Percentiles rank a stretch among this genome's conserved stretches.
Evolutionary conservation across 2,329 filamentous ascomycete genomes (phyloP).

Genomic region (Chrysosporium queenslandicum): DNA sequence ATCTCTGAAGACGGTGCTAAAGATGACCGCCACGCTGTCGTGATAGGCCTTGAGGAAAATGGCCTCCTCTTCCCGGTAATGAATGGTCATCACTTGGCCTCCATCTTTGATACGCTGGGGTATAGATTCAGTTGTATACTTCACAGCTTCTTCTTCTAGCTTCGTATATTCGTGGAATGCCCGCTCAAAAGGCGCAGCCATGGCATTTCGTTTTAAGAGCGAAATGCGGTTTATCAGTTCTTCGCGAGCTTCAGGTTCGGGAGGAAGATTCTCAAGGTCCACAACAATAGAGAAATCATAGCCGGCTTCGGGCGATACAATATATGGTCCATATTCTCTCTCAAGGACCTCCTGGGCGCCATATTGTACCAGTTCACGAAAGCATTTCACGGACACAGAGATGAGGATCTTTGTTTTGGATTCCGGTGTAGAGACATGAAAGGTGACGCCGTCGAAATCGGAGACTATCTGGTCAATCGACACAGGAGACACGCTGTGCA

Average conservation of each 20-base stretch:
- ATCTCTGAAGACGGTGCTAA: conserved; percentile 95
- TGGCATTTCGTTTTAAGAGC: conserved; percentile 91
- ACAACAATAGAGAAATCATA: conserved; percentile 94
- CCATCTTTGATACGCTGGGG: conserved; percentile 84
- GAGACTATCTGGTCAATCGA: conserved; percentile 97
- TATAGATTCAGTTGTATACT: conserved; percentile 87
- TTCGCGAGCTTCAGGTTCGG: conserved; percentile 72
- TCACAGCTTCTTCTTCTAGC: conserved; percentile 76
- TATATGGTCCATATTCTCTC: conserved; percentile 89
- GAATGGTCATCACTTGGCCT: conserved; percentile 86
- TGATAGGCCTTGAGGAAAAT: conserved; percentile 98
- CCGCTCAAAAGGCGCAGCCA: conserved; percentile 96
- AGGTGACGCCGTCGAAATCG: conserved; percentile 97
- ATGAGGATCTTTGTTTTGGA: conserved; percentile 88
- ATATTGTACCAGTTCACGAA: conserved; percentile 80
- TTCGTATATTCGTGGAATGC: conserved; percentile 88
- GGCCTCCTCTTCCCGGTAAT: conserved; percentile 96
- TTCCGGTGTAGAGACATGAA: conserved; percentile 95
- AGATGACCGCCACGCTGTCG: conserved; percentile 96
- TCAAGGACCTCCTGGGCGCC: conserved; percentile 85
- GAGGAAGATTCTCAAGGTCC: conserved; percentile 78
- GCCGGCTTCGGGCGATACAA: conserved; percentile 73
- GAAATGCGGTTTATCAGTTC: conserved; percentile 80
- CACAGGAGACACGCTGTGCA: conserved; percentile 61
- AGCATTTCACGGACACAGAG: conserved; percentile 92